phyloP scores from a whole-genome alignment of 164 flowering plant species.

The Sedum album region DNA sequence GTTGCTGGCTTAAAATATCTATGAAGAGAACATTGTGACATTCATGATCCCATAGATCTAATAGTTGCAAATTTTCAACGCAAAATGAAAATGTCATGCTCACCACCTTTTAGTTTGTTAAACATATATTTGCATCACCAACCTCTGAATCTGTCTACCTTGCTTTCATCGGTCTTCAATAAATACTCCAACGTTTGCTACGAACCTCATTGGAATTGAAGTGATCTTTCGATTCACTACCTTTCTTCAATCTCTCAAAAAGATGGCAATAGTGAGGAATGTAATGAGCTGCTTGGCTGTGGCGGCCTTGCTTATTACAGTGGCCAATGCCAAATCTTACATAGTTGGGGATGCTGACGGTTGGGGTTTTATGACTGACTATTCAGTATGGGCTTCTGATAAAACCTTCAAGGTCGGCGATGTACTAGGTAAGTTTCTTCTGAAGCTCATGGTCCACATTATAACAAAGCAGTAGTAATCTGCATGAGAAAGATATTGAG shows the following conservation, averaged over 20 bases:
- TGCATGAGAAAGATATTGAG: no score
- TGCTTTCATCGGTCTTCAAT: not conserved
- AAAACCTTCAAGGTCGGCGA: not conserved
- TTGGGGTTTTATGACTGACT: not conserved
- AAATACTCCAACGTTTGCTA: not conserved
- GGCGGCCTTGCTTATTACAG: slow-evolving; percentile 1
- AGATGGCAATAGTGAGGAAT: not conserved
- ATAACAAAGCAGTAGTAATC: no score
- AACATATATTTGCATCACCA: not conserved
- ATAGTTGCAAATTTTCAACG: no score
- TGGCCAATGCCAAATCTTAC: slow-evolving; percentile 3
- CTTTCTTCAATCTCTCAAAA: not conserved
- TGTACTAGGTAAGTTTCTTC: not conserved
- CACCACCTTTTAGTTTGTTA: not conserved
- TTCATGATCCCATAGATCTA: no score
- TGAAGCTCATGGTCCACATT: no score
- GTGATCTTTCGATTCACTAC: not conserved
- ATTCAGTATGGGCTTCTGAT: not conserved
- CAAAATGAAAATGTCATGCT: not conserved
- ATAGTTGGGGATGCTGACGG: not conserved
- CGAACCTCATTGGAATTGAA: no score
- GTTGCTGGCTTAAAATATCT: no score
- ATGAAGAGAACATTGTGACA: no score
- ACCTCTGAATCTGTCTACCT: not conserved
- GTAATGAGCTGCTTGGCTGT: not conserved